phyloP scores from a whole-genome alignment of 1,284 basidiomycete species.

The Gomphus bonarii region DNA sequence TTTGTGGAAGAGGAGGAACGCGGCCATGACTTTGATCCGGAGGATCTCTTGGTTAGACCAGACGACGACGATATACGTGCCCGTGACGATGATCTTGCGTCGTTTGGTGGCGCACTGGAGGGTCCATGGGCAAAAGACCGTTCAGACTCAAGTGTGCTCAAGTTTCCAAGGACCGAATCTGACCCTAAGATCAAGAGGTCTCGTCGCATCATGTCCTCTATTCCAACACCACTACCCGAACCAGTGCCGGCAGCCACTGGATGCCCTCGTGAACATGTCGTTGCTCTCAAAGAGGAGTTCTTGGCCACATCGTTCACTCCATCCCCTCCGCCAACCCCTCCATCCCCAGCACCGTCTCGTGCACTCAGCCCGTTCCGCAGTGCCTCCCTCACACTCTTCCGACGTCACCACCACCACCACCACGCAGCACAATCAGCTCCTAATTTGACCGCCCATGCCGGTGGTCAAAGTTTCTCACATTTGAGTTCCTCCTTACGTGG shows the following conservation, averaged over 20 bases:
- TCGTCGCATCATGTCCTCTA: not conserved
- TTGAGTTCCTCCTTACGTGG: not conserved
- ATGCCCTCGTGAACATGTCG: not conserved
- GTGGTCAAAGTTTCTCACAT: not conserved
- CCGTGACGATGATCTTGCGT: constrained; percentile 1
- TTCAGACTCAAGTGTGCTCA: not conserved
- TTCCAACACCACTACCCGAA: not conserved
- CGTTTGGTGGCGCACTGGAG: constrained; percentile 1
- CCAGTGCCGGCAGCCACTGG: not conserved
- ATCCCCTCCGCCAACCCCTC: not conserved
- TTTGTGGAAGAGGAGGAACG: not conserved
- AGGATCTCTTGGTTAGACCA: not conserved
- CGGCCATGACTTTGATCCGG: not conserved
- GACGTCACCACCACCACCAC: not conserved
- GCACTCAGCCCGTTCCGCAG: not conserved
- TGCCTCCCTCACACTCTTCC: not conserved
- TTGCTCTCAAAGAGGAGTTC: constrained; percentile 7
- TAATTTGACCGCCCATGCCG: not conserved
- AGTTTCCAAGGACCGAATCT: not conserved
- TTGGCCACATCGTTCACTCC: constrained; percentile 4
- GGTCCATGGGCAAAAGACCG: not conserved
- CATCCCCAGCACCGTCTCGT: not conserved
- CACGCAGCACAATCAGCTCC: not conserved
- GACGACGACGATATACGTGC: not conserved
- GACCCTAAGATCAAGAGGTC: not conserved